phyloP scores from a whole-genome alignment of 148 eudicot species.

The Polygonum aviculare region DNA sequence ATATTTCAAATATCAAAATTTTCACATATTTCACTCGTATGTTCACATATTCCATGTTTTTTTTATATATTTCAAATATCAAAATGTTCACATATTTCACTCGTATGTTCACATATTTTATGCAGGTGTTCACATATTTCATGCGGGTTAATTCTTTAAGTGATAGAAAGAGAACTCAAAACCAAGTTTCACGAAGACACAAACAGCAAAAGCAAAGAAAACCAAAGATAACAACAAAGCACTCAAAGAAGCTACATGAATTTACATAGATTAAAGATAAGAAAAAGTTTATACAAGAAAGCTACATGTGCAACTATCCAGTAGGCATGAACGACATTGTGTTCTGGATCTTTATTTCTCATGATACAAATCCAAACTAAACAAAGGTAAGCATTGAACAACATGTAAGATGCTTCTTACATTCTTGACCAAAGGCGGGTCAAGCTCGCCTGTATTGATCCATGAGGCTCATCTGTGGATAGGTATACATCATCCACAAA shows the following conservation, averaged over 20 bases:
- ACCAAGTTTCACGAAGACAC: background rate
- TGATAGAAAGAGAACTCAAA: too few relatives aligned
- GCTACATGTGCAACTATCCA: background rate
- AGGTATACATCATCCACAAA: conserved; percentile 78
- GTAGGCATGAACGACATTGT: background rate
- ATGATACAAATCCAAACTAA: background rate
- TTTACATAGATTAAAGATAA: background rate
- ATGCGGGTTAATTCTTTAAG: too few relatives aligned
- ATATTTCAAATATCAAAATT: too few relatives aligned
- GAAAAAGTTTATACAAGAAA: background rate
- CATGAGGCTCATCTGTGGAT: conserved; percentile 91
- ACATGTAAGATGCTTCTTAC: conserved; percentile 16
- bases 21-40: too few relatives aligned
- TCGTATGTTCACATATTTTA: too few relatives aligned
- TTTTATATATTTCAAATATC: too few relatives aligned
- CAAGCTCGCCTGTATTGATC: conserved; percentile 81
- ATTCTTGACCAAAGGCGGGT: conserved; percentile 66
- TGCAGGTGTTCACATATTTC: too few relatives aligned
- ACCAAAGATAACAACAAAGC: background rate
- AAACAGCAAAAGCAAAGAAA: background rate
- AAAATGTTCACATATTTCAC: too few relatives aligned
- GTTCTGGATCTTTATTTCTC: background rate
- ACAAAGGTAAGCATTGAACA: background rate
- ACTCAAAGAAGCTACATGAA: background rate
- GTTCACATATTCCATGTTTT: too few relatives aligned